Conservation (phyloP, 2,329 filamentous ascomycete species). For the Fusarium setosum region DNA sequence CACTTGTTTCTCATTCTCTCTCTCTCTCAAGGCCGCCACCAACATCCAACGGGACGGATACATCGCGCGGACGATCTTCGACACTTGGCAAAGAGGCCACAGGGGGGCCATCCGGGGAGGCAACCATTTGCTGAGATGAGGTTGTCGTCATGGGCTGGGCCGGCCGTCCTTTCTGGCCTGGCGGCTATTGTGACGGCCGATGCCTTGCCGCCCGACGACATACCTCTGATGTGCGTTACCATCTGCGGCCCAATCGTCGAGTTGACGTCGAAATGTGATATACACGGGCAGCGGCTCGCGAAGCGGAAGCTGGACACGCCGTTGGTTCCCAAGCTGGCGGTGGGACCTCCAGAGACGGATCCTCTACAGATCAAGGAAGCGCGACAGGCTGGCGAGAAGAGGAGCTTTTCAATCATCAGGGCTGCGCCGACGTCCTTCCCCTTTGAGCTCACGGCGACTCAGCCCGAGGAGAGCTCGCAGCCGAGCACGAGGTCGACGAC, state of each 20-base stretch:
- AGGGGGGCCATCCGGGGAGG: neutral
- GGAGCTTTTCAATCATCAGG: conserved; percentile 45
- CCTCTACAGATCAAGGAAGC: neutral
- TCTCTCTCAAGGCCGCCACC: neutral
- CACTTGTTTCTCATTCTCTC: conserved; percentile 1
- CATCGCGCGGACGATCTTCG: neutral
- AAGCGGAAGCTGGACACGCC: conserved; percentile 36
- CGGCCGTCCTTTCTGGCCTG: conserved; percentile 46
- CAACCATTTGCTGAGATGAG: conserved; percentile 41
- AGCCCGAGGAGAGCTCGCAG: conserved; percentile 7
- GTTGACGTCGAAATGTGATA: conserved; percentile 51
- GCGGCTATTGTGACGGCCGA: conserved; percentile 43
- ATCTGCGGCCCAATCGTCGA: conserved; percentile 58
- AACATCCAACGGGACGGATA: conserved; percentile 3
- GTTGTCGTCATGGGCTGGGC: conserved; percentile 30
- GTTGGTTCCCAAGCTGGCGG: conserved; percentile 38
- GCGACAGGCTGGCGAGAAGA: conserved; percentile 30
- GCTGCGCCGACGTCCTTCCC: conserved; percentile 48
- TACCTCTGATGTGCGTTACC: conserved; percentile 53
- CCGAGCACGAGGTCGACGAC: conserved; percentile 17
- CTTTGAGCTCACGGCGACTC: conserved; percentile 18
- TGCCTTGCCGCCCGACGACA: conserved; percentile 48
- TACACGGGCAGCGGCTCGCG: conserved; percentile 41
- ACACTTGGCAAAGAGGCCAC: neutral
- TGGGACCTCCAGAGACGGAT: conserved; percentile 20